Percentiles rank a stretch among this genome's conserved stretches.
These are phyloP conservation scores for Meyerozyma elateridarum DNA, from an alignment of 1,139 yeast species.

Conservation along the genomic window DNA sequence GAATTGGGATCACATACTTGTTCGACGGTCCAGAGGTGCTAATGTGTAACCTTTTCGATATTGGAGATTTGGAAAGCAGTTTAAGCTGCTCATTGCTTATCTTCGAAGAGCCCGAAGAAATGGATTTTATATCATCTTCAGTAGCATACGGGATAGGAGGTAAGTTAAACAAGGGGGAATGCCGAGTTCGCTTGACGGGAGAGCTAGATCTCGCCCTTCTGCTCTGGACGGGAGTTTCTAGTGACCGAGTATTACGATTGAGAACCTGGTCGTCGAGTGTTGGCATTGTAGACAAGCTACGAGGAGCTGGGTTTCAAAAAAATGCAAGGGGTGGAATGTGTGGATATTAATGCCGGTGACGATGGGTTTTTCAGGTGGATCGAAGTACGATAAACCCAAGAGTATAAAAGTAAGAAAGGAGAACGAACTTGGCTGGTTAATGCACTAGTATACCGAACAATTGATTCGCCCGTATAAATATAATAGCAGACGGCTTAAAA, in stretches of 20 bases:
- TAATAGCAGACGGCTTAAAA: no score
- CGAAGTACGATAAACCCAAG: no score
- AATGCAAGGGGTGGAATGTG: no score
- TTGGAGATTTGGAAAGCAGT: slow-evolving; percentile 32
- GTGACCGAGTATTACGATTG: slow-evolving; percentile 3
- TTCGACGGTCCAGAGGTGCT: slow-evolving; percentile 18
- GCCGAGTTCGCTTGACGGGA: slow-evolving; percentile 9
- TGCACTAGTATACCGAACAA: no score
- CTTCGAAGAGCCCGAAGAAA: slow-evolving; percentile 5
- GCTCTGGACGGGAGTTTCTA: slow-evolving; percentile 7
- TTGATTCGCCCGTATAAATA: no score
- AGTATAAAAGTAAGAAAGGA: no score
- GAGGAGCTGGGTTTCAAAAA: no score
- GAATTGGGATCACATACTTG: slow-evolving; percentile 40
- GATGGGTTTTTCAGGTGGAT: no score
- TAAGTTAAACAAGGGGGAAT: slow-evolving; percentile 4
- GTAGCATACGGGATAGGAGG: slow-evolving; percentile 1
- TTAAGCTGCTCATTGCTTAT: slow-evolving; percentile 23
- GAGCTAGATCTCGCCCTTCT: slow-evolving; percentile 13
- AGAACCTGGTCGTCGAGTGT: slow-evolving; percentile 1
- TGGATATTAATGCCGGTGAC: no score
- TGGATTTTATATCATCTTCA: slow-evolving; percentile 4
- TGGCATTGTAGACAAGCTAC: slow-evolving; percentile 3
- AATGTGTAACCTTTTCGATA: slow-evolving; percentile 35
- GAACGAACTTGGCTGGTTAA: no score